Percentiles rank a stretch among this genome's conserved stretches.
Conservation (phyloP, 2,329 filamentous ascomycete genomes). For the Venturia carpophila region DNA sequence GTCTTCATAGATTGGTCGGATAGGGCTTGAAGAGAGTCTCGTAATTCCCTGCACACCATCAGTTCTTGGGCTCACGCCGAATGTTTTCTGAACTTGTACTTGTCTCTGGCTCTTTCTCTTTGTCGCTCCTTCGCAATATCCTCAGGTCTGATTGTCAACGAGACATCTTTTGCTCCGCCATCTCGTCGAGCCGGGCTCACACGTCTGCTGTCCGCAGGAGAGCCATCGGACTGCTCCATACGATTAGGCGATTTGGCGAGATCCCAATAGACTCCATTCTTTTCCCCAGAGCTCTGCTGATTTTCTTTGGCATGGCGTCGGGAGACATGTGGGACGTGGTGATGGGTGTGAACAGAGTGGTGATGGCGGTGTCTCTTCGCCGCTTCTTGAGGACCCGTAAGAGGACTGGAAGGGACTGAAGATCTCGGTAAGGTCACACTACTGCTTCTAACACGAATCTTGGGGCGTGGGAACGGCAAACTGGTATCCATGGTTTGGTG, state of each 20-base stretch:
- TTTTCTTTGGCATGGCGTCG: constrained; percentile 5
- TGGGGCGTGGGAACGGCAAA: not conserved
- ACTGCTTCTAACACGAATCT: constrained; percentile 11
- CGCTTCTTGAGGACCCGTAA: not conserved
- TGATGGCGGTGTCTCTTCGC: constrained; percentile 13
- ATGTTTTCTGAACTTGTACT: constrained; percentile 24
- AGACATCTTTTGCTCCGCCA: constrained; percentile 20
- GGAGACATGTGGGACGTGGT: constrained; percentile 11
- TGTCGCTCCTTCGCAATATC: constrained; percentile 34
- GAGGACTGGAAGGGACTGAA: not conserved
- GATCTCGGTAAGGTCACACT: constrained; percentile 4
- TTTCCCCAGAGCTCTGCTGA: not conserved
- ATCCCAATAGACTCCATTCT: not conserved
- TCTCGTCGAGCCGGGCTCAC: constrained; percentile 23
- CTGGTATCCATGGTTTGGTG: not conserved
- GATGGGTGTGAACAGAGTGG: constrained; percentile 9
- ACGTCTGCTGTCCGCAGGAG: constrained; percentile 23
- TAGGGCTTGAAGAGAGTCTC: constrained; percentile 38
- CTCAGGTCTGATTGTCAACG: constrained; percentile 29
- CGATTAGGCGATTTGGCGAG: not conserved
- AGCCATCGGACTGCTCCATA: not conserved
- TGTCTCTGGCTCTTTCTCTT: constrained; percentile 31
- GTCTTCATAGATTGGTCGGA: constrained; percentile 53
- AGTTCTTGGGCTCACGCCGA: not conserved
- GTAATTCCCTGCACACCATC: constrained; percentile 31